Conservation (phyloP, 169 alveolate genomes). For the Eimeria sp. region DNA sequence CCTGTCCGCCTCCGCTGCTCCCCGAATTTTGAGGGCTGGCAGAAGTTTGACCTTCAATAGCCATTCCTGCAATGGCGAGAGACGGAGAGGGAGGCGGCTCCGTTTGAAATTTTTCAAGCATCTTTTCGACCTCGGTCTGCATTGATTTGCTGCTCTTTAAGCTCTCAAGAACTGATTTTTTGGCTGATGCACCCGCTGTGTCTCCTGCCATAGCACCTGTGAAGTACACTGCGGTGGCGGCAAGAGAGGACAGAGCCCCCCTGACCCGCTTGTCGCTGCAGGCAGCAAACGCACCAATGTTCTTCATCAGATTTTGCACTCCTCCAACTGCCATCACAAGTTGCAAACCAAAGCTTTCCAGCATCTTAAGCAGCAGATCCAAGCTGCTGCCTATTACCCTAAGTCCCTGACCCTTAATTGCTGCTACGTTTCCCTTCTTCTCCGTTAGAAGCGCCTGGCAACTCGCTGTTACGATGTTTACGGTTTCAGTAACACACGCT, state of each 20-base stretch:
- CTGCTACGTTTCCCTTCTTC: conserved; percentile 79
- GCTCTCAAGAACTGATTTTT: conserved; percentile 30
- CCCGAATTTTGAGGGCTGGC: background rate
- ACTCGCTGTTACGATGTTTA: conserved; percentile 25
- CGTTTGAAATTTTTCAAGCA: background rate
- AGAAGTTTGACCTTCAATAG: background rate
- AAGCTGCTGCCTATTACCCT: conserved; percentile 58
- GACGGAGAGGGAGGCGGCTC: conserved; percentile 32
- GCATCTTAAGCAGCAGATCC: conserved; percentile 63
- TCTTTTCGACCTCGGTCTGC: conserved; percentile 58
- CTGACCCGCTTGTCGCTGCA: conserved; percentile 80
- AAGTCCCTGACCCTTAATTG: conserved; percentile 65
- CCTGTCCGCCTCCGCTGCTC: background rate
- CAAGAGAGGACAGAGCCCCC: conserved; percentile 20
- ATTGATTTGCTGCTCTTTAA: conserved; percentile 78
- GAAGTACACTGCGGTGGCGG: conserved; percentile 72
- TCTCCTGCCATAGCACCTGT: conserved; percentile 52
- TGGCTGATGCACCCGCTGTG: conserved; percentile 12
- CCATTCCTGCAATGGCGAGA: conserved; percentile 42
- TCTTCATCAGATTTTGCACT: conserved; percentile 35
- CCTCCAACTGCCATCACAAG: conserved; percentile 71
- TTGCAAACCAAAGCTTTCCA: conserved; percentile 72
- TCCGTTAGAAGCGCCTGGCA: conserved; percentile 63
- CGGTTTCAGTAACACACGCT: conserved; percentile 39
- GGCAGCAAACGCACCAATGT: conserved; percentile 59